These are phyloP conservation scores for Fusarium sp. DNA, from an alignment of 2,329 filamentous ascomycete genomes.

Conservation along the genomic window DNA sequence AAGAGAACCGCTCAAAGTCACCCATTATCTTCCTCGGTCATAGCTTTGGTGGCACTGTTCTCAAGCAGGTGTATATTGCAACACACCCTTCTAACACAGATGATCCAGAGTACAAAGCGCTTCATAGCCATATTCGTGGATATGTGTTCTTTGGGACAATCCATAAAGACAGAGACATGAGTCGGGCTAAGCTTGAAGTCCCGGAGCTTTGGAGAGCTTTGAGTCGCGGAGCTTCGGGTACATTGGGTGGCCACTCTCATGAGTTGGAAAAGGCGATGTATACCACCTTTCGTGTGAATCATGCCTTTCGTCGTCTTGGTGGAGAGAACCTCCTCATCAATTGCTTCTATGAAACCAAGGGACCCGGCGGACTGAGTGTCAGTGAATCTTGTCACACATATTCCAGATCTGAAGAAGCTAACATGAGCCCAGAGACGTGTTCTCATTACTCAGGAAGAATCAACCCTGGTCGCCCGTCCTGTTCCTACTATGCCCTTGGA, in stretches of 20 bases:
- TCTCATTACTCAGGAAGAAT: neutral
- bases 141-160: neutral
- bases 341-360: neutral
- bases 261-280: neutral
- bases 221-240: neutral
- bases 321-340: neutral
- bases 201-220: neutral
- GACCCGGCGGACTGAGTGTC: neutral
- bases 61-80: neutral
- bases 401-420: neutral
- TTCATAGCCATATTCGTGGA: neutral
- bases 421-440: neutral
- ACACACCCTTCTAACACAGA: neutral
- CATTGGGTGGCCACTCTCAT: neutral
- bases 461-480: neutral
- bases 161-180: neutral
- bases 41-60: neutral
- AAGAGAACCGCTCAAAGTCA: neutral
- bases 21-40: neutral
- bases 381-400: neutral
- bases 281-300: neutral
- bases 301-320: neutral
- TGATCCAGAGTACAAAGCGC: neutral
- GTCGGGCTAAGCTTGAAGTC: neutral
- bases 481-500: neutral